Evolutionary conservation across 495 filamentous ascomycete genomes (phyloP).

Genomic region (Massariosphaeria phaeospora): DNA sequence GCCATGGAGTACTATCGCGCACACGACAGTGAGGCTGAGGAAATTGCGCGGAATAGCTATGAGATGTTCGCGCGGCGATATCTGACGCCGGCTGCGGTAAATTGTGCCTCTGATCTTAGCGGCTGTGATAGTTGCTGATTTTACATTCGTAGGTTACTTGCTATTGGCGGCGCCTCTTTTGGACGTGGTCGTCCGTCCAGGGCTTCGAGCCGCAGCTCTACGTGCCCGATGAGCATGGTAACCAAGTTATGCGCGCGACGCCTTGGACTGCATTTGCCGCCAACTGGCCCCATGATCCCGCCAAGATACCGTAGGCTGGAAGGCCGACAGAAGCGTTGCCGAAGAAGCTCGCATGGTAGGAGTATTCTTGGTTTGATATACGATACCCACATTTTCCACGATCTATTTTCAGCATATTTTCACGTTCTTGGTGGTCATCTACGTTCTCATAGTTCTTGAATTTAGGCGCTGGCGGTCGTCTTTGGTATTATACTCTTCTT

Average conservation of each 20-base stretch:
- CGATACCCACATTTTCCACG: too few species aligned
- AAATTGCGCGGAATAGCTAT: constrained; percentile 49
- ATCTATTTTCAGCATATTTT: too few species aligned
- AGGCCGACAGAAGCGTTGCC: too few species aligned
- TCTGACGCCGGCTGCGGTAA: constrained; percentile 46
- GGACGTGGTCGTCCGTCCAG: constrained; percentile 42
- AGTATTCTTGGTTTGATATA: too few species aligned
- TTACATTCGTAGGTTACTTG: constrained; percentile 40
- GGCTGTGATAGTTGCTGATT: neutral
- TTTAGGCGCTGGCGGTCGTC: too few species aligned
- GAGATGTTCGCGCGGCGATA: constrained; percentile 46
- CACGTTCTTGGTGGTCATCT: too few species aligned
- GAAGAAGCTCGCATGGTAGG: too few species aligned
- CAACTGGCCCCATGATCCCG: constrained; percentile 22
- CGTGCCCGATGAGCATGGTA: neutral
- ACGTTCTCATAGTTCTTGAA: too few species aligned
- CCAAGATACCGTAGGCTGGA: constrained; percentile 10
- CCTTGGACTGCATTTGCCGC: constrained; percentile 24
- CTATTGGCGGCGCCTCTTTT: constrained; percentile 51
- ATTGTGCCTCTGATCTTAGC: neutral
- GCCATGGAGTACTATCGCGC: constrained; percentile 44
- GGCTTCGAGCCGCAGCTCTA: constrained; percentile 21
- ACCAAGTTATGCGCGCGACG: constrained; percentile 19
- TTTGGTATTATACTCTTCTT: too few species aligned
- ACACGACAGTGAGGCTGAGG: constrained; percentile 44